A percentile compares a stretch with the other conserved stretches of the same genome.
These are phyloP conservation scores for Gentiana dahurica DNA, from an alignment of 257 asterid species.

Conservation along the genomic window DNA sequence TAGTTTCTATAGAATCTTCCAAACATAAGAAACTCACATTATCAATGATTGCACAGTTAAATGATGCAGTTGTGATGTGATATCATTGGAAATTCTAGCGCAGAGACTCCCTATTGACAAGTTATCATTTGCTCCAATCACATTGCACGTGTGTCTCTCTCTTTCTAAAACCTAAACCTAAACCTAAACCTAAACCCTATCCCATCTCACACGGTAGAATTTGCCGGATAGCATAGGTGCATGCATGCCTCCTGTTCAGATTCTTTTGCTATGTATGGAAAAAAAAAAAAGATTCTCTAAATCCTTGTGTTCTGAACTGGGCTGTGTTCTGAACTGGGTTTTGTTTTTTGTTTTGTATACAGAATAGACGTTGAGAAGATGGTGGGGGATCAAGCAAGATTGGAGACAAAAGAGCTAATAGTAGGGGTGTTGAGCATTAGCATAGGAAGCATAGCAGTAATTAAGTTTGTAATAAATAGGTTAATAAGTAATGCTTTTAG, in stretches of 20 bases:
- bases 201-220: too few relatives aligned
- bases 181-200: too few relatives aligned
- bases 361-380: conserved; percentile 69
- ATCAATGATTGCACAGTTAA: too few relatives aligned
- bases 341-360: conserved; percentile 12
- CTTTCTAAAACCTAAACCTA: too few relatives aligned
- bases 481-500: conserved; percentile 20
- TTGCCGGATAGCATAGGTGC: too few relatives aligned
- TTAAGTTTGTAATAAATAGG: conserved; percentile 31
- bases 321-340: neutral
- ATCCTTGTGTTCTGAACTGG: neutral
- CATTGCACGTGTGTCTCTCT: too few relatives aligned
- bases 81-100: too few relatives aligned
- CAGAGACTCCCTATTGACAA: too few relatives aligned
- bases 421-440: conserved; percentile 41
- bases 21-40: too few relatives aligned
- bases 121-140: too few relatives aligned
- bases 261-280: neutral
- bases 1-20: too few relatives aligned
- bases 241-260: neutral
- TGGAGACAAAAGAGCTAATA: conserved; percentile 62
- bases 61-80: too few relatives aligned
- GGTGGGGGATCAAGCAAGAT: conserved; percentile 37
- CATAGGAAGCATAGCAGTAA: conserved; percentile 44
- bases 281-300: neutral